Percentiles rank a stretch among this genome's conserved stretches.
phyloP scores from a whole-genome alignment of 2,329 filamentous ascomycete species.

The Myriosclerotinia duriaeana region DNA sequence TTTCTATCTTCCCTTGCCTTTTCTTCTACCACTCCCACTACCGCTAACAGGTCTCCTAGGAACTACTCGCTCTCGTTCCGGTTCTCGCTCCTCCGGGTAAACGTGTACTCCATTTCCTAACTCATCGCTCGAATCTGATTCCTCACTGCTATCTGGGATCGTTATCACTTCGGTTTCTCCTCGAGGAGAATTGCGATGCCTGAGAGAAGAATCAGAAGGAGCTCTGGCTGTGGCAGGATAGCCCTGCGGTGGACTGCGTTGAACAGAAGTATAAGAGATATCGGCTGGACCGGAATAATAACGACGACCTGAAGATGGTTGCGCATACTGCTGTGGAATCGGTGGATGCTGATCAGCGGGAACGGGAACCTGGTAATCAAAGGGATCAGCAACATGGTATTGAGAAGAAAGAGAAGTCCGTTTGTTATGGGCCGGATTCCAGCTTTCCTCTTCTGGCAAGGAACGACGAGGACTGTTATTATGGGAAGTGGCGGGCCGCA shows the following conservation, averaged over 20 bases:
- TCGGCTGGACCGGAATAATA: slow-evolving; percentile 41
- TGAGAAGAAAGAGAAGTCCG: slow-evolving; percentile 39
- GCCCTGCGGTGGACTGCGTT: slow-evolving; percentile 31
- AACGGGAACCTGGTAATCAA: slow-evolving; percentile 43
- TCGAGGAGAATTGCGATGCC: slow-evolving; percentile 27
- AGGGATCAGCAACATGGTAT: slow-evolving; percentile 39
- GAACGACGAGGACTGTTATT: slow-evolving; percentile 40
- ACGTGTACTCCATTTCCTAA: slow-evolving; percentile 37
- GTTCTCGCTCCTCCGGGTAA: slow-evolving; percentile 32
- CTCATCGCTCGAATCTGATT: slow-evolving; percentile 35
- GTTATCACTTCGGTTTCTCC: slow-evolving; percentile 29
- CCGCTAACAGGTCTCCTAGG: slow-evolving; percentile 32
- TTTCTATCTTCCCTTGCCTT: slow-evolving; percentile 30
- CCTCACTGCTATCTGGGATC: slow-evolving; percentile 28
- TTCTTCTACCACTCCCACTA: slow-evolving; percentile 29
- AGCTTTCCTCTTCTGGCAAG: slow-evolving; percentile 50
- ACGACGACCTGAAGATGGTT: slow-evolving; percentile 37
- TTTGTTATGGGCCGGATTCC: slow-evolving; percentile 44
- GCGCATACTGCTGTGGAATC: slow-evolving; percentile 39
- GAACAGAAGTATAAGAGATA: slow-evolving; percentile 40
- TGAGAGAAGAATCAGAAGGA: slow-evolving; percentile 32
- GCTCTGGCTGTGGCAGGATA: slow-evolving; percentile 31
- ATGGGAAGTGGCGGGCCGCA: slow-evolving; percentile 44
- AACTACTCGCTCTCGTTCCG: slow-evolving; percentile 25
- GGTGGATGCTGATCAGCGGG: slow-evolving; percentile 35